Evolutionary conservation across 768 basidiomycete species (phyloP), one percentile per base, ranked within the genome.

Genomic region (Neoboletus brunneissimus): DNA sequence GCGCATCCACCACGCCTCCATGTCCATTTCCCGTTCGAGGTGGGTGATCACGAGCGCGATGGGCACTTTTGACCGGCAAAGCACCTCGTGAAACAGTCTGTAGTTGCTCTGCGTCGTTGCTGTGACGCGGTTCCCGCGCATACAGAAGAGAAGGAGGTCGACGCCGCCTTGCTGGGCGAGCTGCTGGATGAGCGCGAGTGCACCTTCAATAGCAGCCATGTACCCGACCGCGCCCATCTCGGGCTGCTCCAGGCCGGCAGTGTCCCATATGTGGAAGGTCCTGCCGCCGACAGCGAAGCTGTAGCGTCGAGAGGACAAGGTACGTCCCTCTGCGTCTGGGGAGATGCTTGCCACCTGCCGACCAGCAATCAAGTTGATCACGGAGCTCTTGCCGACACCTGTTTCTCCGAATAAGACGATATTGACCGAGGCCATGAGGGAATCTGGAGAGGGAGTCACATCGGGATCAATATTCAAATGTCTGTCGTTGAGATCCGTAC

Each of bases 401-500:
- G 73, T 72, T 57, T 78, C 76, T 10, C 77, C 78, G 42, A 78
- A 78, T n/a, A 79, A 42, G 45, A 79, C 66, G 41, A 78, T 62
- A 48, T 79, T 79, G 38, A 65, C 51, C 1, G 63, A 62, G 9
- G 54, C 18, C 65, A 66, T 61, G 54, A 41, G 13, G 48, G 31
- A 32, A 53, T 47, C 59, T 61, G 32, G 13, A 35, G 16, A 5
- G 35, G 31, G 23, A 4, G 22, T 35, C 11, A 9, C 3, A 10
- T n/a, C 29, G 22, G 34, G n/a, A 51, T 53, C 51, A 42, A 54
- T 23, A 56, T 53, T 18, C 6, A 12, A n/a, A 18, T 15, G 40
- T 53, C 32, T 53, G 54, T 32, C 43, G 41, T 35, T 10, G 38
- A 53, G 23, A 45, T 59, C 27, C 60, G 35, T 41, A 66, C 60